Conservation (phyloP, 306 rosid genomes). For the Acmispon strigosus region DNA sequence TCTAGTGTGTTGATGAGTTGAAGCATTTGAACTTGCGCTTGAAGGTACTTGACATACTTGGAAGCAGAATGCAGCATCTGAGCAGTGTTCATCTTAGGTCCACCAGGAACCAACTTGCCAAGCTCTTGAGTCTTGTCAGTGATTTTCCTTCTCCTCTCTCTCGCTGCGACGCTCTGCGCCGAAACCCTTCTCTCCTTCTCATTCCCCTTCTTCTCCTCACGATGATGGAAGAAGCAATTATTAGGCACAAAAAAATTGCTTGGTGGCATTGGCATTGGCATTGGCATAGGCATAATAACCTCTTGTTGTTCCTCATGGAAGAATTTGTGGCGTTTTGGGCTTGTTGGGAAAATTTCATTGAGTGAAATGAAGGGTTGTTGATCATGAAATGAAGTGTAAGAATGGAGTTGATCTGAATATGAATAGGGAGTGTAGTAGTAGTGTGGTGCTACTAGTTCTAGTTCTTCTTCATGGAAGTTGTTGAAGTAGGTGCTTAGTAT, state of each 20-base stretch:
- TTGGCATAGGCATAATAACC: no score
- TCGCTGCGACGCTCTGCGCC: conserved; percentile 60
- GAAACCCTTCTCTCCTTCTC: conserved; percentile 33
- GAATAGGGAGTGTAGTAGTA: no score
- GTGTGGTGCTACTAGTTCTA: not conserved
- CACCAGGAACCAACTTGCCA: conserved; percentile 72
- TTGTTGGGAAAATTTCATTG: not conserved
- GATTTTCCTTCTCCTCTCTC: conserved; percentile 81
- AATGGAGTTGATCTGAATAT: not conserved
- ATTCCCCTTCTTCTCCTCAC: not conserved
- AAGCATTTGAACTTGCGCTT: conserved; percentile 60
- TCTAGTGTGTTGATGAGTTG: conserved; percentile 29
- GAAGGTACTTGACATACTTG: conserved; percentile 69
- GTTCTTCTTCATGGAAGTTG: no score
- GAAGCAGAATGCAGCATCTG: conserved; percentile 74
- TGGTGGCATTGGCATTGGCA: not conserved
- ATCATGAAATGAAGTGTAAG: not conserved
- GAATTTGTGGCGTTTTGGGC: conserved; percentile 32
- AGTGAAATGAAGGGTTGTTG: not conserved
- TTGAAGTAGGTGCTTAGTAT: no score
- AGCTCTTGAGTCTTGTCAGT: conserved; percentile 74
- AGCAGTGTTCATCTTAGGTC: conserved; percentile 79
- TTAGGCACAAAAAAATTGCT: not conserved
- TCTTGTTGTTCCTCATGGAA: not conserved
- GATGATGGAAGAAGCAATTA: not conserved